These are phyloP conservation scores for Sparassis latifolia DNA, from an alignment of 1,284 basidiomycete genomes.

Conservation along the genomic window DNA sequence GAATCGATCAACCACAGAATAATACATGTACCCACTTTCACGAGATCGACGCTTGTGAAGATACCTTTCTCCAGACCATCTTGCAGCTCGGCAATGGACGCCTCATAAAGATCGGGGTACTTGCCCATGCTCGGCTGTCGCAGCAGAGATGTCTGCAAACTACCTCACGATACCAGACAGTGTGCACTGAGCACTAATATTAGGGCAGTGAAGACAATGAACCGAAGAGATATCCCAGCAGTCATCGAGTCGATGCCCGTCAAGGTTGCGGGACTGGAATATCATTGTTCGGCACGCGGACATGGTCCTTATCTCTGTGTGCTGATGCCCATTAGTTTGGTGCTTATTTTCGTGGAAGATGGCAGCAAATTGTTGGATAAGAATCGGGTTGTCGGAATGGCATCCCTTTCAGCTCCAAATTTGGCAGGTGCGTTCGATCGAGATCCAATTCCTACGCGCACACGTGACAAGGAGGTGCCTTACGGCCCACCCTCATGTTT, in stretches of 20 bases:
- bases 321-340: too few species aligned
- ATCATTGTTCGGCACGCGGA: too few species aligned
- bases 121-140: not conserved
- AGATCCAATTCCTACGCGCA: too few species aligned
- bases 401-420: too few species aligned
- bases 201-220: not conserved
- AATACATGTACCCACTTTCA: slow-evolving; percentile 27
- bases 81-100: slow-evolving; percentile 34
- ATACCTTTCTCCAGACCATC: slow-evolving; percentile 26
- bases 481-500: too few species aligned
- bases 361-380: too few species aligned
- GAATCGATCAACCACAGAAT: too few species aligned
- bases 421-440: too few species aligned
- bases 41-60: slow-evolving; percentile 38
- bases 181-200: not conserved
- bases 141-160: not conserved
- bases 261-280: not conserved
- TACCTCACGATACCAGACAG: not conserved
- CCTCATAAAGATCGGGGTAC: slow-evolving; percentile 38
- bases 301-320: too few species aligned
- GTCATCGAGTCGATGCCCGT: not conserved
- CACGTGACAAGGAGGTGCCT: too few species aligned
- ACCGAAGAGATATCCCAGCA: not conserved
- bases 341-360: too few species aligned
- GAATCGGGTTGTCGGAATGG: too few species aligned